These are phyloP conservation scores for Tulasnella sp. DNA, from an alignment of 768 basidiomycete genomes.

Conservation along the genomic window DNA sequence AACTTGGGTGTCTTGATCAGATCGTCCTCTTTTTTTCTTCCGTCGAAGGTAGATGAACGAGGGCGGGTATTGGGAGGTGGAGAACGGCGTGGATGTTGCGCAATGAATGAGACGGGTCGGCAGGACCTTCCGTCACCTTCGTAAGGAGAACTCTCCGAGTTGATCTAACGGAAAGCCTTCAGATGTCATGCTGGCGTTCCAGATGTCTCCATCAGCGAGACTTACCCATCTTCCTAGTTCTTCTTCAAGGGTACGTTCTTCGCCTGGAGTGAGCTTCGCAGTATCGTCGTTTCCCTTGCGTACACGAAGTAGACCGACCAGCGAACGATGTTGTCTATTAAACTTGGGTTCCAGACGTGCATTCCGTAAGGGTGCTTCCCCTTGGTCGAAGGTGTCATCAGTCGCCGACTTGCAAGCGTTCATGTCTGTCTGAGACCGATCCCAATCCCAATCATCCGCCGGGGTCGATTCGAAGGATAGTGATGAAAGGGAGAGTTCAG, in stretches of 20 bases:
- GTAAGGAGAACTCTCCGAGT: background rate
- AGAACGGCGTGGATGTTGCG: background rate
- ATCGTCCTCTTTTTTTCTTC: background rate
- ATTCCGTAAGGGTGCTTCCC: background rate
- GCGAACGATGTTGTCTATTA: background rate
- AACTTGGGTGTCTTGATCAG: background rate
- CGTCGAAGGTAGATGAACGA: background rate
- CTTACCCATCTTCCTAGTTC: constrained; percentile 1
- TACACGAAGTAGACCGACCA: background rate
- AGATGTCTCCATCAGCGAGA: background rate
- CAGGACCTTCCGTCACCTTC: background rate
- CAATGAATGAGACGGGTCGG: background rate
- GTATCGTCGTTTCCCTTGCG: background rate
- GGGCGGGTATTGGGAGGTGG: background rate
- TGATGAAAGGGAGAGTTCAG: background rate
- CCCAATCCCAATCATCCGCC: background rate
- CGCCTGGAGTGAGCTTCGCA: background rate
- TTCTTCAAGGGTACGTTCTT: background rate
- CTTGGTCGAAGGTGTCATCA: background rate
- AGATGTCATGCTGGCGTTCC: no score
- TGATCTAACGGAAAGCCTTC: background rate
- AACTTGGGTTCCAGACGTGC: background rate
- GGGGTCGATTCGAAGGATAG: background rate
- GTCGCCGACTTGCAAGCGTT: background rate
- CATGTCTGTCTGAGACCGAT: background rate